Conservation (phyloP, 2,329 filamentous ascomycete genomes). For the Nectriaceae sp. region DNA sequence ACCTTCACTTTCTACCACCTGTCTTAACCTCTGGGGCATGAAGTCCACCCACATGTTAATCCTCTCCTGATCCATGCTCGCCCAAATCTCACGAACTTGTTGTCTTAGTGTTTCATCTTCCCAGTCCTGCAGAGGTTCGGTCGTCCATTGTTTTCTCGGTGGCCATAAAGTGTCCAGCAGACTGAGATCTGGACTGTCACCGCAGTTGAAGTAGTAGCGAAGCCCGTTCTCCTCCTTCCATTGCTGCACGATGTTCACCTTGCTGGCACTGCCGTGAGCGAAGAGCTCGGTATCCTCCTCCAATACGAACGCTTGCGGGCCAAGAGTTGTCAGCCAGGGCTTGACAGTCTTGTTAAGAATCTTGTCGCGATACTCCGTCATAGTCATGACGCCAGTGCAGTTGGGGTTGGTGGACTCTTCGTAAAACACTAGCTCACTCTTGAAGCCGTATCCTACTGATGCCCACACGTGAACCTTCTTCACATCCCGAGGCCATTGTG, state of each 20-base stretch:
- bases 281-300: conserved; percentile 39
- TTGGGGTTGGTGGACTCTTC: conserved; percentile 37
- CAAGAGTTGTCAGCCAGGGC: conserved; percentile 30
- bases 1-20: conserved; percentile 34
- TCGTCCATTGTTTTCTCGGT: conserved; percentile 35
- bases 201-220: conserved; percentile 36
- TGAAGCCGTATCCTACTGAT: conserved; percentile 38
- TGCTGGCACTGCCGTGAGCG: conserved; percentile 38
- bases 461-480: conserved; percentile 38
- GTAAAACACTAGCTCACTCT: conserved; percentile 41
- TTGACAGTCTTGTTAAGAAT: conserved; percentile 37
- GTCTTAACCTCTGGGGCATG: conserved; percentile 36
- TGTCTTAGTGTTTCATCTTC: conserved; percentile 34
- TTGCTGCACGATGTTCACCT: conserved; percentile 36
- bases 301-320: conserved; percentile 30
- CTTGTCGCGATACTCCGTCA: conserved; percentile 37
- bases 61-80: conserved; percentile 30
- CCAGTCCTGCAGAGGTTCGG: conserved; percentile 32
- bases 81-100: conserved; percentile 34
- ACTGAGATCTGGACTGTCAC: conserved; percentile 39
- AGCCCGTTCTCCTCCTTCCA: conserved; percentile 38
- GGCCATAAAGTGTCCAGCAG: conserved; percentile 40
- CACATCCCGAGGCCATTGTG: conserved; percentile 36
- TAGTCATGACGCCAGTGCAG: conserved; percentile 32
- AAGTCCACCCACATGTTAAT: conserved; percentile 40